Evolutionary conservation across 768 basidiomycete species (phyloP).

Genomic region (Lactifluus piperatus): DNA sequence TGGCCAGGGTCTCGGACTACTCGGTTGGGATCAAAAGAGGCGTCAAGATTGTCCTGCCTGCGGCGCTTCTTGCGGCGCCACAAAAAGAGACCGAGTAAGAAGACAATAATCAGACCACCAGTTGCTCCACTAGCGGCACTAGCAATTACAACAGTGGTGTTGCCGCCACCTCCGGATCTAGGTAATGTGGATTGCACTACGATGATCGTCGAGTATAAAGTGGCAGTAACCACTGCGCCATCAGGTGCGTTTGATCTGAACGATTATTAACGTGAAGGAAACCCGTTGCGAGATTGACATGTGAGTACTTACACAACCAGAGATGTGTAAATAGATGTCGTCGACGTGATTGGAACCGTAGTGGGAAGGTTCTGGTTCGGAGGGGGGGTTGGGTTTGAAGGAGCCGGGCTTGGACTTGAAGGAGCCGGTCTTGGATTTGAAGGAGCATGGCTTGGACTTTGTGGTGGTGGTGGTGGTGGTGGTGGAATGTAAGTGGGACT

Average conservation of each 20-base stretch:
- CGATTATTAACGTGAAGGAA: not conserved
- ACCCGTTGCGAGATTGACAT: no score
- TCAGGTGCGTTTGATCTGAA: conserved; percentile 3
- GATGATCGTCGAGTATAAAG: conserved; percentile 19
- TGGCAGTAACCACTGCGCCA: conserved; percentile 12
- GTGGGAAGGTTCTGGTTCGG: no score
- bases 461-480: no score
- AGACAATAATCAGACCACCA: conserved; percentile 19
- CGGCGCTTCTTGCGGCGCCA: conserved; percentile 26
- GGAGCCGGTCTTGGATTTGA: no score
- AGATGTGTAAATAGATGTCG: not conserved
- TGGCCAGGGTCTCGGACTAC: conserved; percentile 26
- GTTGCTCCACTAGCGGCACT: conserved; percentile 26
- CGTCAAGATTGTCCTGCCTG: conserved; percentile 42
- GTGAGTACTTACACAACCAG: not conserved
- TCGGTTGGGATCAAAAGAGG: conserved; percentile 41
- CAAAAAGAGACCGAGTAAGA: conserved; percentile 24
- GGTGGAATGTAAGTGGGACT: no score
- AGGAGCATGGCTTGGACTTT: no score
- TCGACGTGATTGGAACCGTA: no score
- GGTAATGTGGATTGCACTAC: conserved; percentile 19
- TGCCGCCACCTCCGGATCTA: conserved; percentile 4
- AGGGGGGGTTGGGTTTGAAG: not conserved
- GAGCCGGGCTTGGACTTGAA: no score
- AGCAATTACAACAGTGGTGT: conserved; percentile 26